phyloP scores from a whole-genome alignment of 148 eudicot species.

The Amaranthus cruentus region DNA sequence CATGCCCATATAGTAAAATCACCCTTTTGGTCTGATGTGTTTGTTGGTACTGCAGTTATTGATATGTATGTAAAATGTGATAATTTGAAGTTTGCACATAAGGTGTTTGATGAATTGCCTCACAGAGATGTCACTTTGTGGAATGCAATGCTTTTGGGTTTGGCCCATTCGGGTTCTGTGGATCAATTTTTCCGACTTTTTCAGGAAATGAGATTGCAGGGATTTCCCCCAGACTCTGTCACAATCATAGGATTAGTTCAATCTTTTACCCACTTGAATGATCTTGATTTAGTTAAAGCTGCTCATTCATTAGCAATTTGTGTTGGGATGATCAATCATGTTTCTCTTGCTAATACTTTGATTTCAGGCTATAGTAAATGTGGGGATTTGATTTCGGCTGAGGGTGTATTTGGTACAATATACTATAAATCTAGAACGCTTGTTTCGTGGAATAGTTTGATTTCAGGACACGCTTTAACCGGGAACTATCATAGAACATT shows the following conservation, averaged over 20 bases:
- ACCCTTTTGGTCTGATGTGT: slow-evolving; percentile 35
- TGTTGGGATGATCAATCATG: slow-evolving; percentile 41
- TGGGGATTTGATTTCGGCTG: slow-evolving; percentile 41
- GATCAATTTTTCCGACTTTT: slow-evolving; percentile 37
- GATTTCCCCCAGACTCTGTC: slow-evolving; percentile 39
- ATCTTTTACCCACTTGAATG: slow-evolving; percentile 26
- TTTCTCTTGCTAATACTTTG: slow-evolving; percentile 52
- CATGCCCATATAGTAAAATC: slow-evolving; percentile 51
- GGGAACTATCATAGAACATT: slow-evolving; percentile 23
- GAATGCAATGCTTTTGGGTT: slow-evolving; percentile 64
- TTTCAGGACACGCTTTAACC: slow-evolving; percentile 41
- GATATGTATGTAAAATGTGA: slow-evolving; percentile 55
- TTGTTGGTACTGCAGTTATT: slow-evolving; percentile 50
- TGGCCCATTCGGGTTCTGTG: slow-evolving; percentile 34
- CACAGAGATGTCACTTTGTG: slow-evolving; percentile 51
- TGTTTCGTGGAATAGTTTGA: slow-evolving; percentile 60
- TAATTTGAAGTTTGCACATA: slow-evolving; percentile 28
- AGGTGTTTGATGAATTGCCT: slow-evolving; percentile 50
- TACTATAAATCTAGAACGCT: slow-evolving; percentile 27
- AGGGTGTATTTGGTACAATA: slow-evolving; percentile 41
- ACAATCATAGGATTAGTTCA: slow-evolving; percentile 50
- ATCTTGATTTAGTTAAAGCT: slow-evolving; percentile 30
- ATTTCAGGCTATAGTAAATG: slow-evolving; percentile 61
- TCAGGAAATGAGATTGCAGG: slow-evolving; percentile 43
- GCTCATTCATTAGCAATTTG: slow-evolving; percentile 44